Conservation (phyloP, 257 asterid species). For the Solanum etuberosum region DNA sequence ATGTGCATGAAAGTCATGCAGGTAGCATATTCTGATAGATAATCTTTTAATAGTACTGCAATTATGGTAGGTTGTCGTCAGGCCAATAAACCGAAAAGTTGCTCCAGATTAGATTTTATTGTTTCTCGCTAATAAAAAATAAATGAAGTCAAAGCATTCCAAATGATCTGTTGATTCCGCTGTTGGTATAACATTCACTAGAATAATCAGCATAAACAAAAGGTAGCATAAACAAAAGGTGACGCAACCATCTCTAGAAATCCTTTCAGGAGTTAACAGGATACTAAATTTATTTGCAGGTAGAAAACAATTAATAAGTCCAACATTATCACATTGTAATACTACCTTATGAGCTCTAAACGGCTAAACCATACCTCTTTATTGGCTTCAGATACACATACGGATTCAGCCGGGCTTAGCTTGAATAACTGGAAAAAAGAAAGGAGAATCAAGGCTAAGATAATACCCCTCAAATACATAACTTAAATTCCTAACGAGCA, state of each 20-base stretch:
- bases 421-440: constrained; percentile 57
- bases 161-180: not conserved
- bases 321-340: not conserved
- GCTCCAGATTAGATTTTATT: not conserved
- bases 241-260: not conserved
- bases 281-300: not conserved
- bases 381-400: constrained; percentile 50
- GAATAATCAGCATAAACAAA: not conserved
- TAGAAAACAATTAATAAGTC: not conserved
- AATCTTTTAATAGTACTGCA: not conserved
- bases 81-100: not conserved
- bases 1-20: not conserved
- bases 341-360: not conserved
- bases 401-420: constrained; percentile 58
- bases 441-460: not conserved
- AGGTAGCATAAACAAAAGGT: not conserved
- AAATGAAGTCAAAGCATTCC: not conserved
- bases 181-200: not conserved
- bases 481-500: not conserved
- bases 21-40: not conserved
- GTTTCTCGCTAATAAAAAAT: not conserved
- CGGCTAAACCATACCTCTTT: constrained; percentile 47
- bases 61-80: not conserved
- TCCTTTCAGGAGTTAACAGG: not conserved
- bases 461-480: not conserved